A percentile compares a stretch with the other conserved stretches of the same genome.
Conservation (phyloP, 202 grass and related monocot species). For the Zoysia matrella region DNA sequence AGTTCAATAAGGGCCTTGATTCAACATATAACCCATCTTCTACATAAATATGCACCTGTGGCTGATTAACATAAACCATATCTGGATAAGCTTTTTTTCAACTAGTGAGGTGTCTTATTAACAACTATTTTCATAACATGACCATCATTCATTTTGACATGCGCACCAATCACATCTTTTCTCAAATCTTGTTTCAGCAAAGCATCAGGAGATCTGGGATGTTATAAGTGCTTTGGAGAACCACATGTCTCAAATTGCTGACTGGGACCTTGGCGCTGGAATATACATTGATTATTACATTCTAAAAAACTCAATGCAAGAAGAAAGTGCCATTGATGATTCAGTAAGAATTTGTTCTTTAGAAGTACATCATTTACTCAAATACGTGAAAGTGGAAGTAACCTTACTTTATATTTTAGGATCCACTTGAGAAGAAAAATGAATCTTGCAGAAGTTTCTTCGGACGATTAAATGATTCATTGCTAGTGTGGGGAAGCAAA, state of each 20-base stretch:
- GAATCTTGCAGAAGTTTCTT: slow-evolving; percentile 80
- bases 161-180: slow-evolving; percentile 29
- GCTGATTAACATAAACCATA: slow-evolving; percentile 5
- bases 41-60: neutral
- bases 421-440: slow-evolving; percentile 70
- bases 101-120: slow-evolving; percentile 4
- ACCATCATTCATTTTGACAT: neutral
- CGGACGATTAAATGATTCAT: slow-evolving; percentile 75
- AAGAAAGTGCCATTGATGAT: slow-evolving; percentile 72
- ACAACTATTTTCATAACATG: slow-evolving; percentile 20
- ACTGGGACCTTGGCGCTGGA: slow-evolving; percentile 88
- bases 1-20: neutral
- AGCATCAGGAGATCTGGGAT: slow-evolving; percentile 84
- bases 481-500: slow-evolving; percentile 86
- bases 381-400: slow-evolving; percentile 17
- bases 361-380: neutral
- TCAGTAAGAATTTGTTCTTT: slow-evolving; percentile 45
- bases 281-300: slow-evolving; percentile 88
- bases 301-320: slow-evolving; percentile 70
- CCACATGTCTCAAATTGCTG: slow-evolving; percentile 89
- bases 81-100: neutral
- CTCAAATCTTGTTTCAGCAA: slow-evolving; percentile 50
- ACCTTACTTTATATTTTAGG: slow-evolving; percentile 53
- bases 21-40: slow-evolving; percentile 3
- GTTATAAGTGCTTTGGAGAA: slow-evolving; percentile 76